A percentile compares a stretch with the other conserved stretches of the same genome.
phyloP scores from a whole-genome alignment of 2,329 filamentous ascomycete species.

The Aurifilum marmelostoma region DNA sequence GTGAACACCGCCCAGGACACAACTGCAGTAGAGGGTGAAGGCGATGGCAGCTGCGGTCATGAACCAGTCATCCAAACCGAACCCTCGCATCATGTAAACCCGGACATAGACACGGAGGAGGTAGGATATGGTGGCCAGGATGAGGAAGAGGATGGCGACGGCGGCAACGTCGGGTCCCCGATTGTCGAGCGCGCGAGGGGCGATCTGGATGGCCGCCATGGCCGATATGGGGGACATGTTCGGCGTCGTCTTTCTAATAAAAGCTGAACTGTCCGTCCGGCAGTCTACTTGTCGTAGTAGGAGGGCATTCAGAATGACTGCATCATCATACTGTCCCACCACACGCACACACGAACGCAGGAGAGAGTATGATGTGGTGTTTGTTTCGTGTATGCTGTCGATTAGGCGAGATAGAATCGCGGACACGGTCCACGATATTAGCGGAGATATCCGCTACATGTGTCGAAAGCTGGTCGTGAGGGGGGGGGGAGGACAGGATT shows the following conservation, averaged over 20 bases:
- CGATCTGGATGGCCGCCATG: conserved; percentile 15
- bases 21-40: conserved; percentile 43
- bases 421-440: background rate
- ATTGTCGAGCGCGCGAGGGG: conserved; percentile 31
- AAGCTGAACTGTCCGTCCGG: background rate
- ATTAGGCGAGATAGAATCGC: background rate
- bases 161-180: conserved; percentile 41
- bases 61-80: conserved; percentile 45
- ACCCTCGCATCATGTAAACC: conserved; percentile 41
- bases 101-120: conserved; percentile 42
- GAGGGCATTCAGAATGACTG: background rate
- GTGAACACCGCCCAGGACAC: conserved; percentile 41
- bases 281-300: background rate
- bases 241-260: background rate
- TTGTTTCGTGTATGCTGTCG: background rate
- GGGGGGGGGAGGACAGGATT: background rate
- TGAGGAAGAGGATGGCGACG: conserved; percentile 39
- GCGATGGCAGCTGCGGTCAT: conserved; percentile 41
- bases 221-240: conserved; percentile 13
- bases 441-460: background rate
- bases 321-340: background rate
- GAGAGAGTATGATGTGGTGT: background rate
- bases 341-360: background rate
- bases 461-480: background rate
- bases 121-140: conserved; percentile 36